Evolutionary conservation across 208 protist species (phyloP).

Genomic region (Trypanosomatidae sp.): DNA sequence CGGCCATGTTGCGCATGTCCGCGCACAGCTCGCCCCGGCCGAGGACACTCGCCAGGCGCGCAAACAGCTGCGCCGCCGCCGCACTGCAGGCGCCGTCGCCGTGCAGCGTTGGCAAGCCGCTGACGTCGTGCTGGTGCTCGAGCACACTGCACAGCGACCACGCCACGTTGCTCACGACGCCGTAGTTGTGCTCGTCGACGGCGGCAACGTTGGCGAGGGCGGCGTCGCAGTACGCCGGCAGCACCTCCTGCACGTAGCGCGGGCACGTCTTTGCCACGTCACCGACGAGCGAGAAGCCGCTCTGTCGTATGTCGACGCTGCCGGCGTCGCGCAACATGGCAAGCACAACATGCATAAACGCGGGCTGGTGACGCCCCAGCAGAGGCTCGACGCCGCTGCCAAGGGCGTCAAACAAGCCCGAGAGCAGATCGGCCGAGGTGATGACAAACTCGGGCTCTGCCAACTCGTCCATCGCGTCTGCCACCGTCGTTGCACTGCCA

Average conservation of each 20-base stretch:
- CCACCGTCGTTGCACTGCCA: not conserved
- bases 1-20: constrained; percentile 77
- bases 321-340: constrained; percentile 31
- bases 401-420: constrained; percentile 65
- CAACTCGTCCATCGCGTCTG: constrained; percentile 10
- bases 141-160: constrained; percentile 70
- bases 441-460: constrained; percentile 66
- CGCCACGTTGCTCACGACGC: constrained; percentile 61
- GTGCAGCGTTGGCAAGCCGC: constrained; percentile 31
- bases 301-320: constrained; percentile 34
- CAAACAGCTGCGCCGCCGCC: constrained; percentile 32
- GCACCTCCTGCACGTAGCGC: constrained; percentile 21
- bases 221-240: constrained; percentile 25
- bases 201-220: constrained; percentile 26
- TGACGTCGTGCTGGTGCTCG: constrained; percentile 48
- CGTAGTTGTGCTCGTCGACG: constrained; percentile 27
- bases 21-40: constrained; percentile 13
- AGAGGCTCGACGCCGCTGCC: constrained; percentile 50
- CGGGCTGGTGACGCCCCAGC: constrained; percentile 22
- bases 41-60: constrained; percentile 23
- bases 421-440: constrained; percentile 55
- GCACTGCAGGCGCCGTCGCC: constrained; percentile 4
- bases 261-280: constrained; percentile 46
- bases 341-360: constrained; percentile 40
- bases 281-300: constrained; percentile 64